Conservation (phyloP, 164 flowering plant genomes). For the Vitis amurensis region DNA sequence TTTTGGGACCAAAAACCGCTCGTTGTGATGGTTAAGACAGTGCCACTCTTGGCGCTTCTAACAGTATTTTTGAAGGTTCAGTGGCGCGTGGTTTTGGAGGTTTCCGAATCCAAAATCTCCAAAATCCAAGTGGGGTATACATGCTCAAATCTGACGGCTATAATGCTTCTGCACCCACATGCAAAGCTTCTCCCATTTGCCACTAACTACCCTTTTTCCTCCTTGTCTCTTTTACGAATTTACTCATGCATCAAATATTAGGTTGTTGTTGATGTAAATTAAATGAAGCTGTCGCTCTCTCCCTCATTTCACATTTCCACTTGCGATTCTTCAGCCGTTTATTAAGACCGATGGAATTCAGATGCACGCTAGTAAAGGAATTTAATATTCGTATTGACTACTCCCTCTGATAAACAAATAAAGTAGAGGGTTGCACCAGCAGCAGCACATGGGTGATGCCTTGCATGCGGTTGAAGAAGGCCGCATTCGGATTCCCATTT, state of each 20-base stretch:
- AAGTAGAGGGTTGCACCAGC: background rate
- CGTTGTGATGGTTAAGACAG: background rate
- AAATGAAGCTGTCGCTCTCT: no score
- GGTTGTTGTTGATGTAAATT: no score
- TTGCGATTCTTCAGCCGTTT: conserved; percentile 5
- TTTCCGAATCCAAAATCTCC: conserved; percentile 4
- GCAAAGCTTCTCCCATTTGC: conserved; percentile 39
- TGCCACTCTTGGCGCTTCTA: no score
- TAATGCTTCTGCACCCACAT: conserved; percentile 27
- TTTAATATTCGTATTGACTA: conserved; percentile 17
- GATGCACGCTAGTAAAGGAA: conserved; percentile 9
- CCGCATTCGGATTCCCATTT: background rate
- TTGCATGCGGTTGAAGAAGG: background rate
- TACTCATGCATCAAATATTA: no score
- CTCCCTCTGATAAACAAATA: background rate
- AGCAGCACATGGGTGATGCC: conserved; percentile 13
- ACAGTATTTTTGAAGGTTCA: no score
- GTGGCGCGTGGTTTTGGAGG: conserved; percentile 37
- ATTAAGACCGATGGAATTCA: conserved; percentile 10
- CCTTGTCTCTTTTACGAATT: background rate
- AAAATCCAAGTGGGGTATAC: conserved; percentile 28
- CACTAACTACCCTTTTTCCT: conserved; percentile 23
- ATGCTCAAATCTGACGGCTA: conserved; percentile 7
- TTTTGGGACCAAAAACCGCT: conserved; percentile 28
- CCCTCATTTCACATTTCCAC: no score